Conservation (phyloP, 1,284 basidiomycete species). For the Apiotrichum brassicae region DNA sequence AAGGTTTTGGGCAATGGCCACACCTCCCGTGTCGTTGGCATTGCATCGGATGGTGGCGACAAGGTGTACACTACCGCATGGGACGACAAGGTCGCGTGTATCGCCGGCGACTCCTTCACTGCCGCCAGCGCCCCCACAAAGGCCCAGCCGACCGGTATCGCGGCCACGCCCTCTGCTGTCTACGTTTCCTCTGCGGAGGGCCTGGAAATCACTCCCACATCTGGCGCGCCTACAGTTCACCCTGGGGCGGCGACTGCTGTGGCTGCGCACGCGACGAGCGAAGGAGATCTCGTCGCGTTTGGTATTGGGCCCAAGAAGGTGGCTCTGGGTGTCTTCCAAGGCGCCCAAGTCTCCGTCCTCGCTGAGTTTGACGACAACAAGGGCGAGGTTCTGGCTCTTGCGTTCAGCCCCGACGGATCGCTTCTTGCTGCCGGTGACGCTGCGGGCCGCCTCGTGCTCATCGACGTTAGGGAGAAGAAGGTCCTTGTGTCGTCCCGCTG, state of each 20-base stretch:
- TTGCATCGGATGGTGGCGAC: conserved; percentile 51
- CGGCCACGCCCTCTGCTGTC: conserved; percentile 56
- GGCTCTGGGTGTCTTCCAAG: conserved; percentile 42
- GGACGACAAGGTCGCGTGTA: conserved; percentile 67
- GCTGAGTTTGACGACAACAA: conserved; percentile 62
- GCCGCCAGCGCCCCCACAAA: conserved; percentile 44
- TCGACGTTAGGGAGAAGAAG: conserved; percentile 61
- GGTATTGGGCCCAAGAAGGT: conserved; percentile 56
- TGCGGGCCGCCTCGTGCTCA: conserved; percentile 41
- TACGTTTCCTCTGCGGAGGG: conserved; percentile 64
- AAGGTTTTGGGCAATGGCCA: conserved; percentile 63
- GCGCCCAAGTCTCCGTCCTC: conserved; percentile 18
- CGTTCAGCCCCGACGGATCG: conserved; percentile 71
- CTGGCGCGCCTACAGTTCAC: conserved; percentile 16
- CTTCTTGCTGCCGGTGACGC: conserved; percentile 74
- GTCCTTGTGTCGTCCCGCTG: conserved; percentile 68
- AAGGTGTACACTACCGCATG: conserved; percentile 64
- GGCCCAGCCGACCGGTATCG: conserved; percentile 69
- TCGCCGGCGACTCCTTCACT: conserved; percentile 51
- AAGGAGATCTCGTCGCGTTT: conserved; percentile 36
- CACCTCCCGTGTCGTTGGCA: conserved; percentile 61
- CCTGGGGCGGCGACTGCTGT: conserved; percentile 31
- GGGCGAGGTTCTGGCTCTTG: conserved; percentile 65
- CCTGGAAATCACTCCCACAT: conserved; percentile 54
- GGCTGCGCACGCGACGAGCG: conserved; percentile 25